Evolutionary conservation across 2,329 filamentous ascomycete genomes (phyloP).

Genomic region (Chrysoporthe deuterocubensis): DNA sequence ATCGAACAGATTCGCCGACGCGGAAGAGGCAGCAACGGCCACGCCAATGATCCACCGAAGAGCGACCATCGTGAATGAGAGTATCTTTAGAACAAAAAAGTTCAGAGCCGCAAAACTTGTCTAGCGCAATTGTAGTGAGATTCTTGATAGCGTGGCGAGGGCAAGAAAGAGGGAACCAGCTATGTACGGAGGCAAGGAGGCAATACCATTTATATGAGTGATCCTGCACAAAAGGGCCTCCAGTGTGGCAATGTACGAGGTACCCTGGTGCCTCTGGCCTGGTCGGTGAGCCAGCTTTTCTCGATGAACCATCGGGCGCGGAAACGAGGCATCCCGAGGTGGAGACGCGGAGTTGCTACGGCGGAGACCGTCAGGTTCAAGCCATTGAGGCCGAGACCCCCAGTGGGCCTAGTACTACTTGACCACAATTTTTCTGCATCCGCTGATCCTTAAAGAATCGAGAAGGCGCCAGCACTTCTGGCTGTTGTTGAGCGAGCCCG

Average conservation of each 20-base stretch:
- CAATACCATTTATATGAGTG: not conserved
- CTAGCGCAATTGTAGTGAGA: not conserved
- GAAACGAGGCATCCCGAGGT: not conserved
- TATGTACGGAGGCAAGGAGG: not conserved
- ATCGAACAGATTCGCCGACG: conserved; percentile 5
- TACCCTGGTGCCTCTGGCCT: not conserved
- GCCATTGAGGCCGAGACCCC: not conserved
- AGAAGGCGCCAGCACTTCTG: not conserved
- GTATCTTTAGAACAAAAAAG: not conserved
- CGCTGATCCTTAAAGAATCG: not conserved
- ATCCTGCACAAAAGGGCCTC: not conserved
- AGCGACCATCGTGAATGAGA: conserved; percentile 14
- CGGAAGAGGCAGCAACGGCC: conserved; percentile 15
- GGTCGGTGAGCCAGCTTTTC: not conserved
- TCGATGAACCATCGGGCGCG: not conserved
- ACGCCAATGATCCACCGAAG: conserved; percentile 17
- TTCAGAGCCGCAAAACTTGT: not conserved
- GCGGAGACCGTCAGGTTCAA: not conserved
- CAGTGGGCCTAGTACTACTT: not conserved
- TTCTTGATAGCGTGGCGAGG: not conserved
- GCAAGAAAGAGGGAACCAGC: not conserved
- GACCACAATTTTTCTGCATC: not conserved
- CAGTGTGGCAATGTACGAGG: not conserved
- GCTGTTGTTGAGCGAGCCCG: not conserved
- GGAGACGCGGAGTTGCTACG: not conserved